These are phyloP conservation scores for Ustilago trichophora DNA, from an alignment of 1,284 basidiomycete genomes.

Conservation along the genomic window DNA sequence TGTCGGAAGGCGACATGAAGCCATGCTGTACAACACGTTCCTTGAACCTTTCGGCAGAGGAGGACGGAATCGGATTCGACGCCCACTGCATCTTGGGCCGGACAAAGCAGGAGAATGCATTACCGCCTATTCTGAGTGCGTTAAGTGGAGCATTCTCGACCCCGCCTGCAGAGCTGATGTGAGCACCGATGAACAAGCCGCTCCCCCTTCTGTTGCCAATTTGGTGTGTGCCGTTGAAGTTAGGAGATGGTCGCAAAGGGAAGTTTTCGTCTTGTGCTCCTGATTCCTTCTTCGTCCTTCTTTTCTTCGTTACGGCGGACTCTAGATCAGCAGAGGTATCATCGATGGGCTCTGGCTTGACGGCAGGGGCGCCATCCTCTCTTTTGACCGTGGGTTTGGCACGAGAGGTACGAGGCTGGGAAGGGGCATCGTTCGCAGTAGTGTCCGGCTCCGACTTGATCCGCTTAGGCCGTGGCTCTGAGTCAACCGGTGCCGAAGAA, in stretches of 20 bases:
- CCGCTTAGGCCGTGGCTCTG: too few relatives aligned
- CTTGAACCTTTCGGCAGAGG: slow-evolving; percentile 68
- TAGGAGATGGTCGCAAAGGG: slow-evolving; percentile 12
- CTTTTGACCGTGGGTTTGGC: too few relatives aligned
- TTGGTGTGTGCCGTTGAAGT: too few relatives aligned
- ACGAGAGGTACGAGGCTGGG: too few relatives aligned
- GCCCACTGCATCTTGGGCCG: slow-evolving; percentile 84
- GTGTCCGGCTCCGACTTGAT: too few relatives aligned
- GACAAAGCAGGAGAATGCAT: slow-evolving; percentile 82
- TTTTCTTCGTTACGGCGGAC: slow-evolving; percentile 4
- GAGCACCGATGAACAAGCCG: slow-evolving; percentile 73
- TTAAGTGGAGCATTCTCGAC: slow-evolving; percentile 78
- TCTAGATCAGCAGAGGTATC: not conserved
- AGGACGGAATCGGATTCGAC: slow-evolving; percentile 72
- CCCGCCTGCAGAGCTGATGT: slow-evolving; percentile 82
- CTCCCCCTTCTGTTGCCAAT: slow-evolving; percentile 13
- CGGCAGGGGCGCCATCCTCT: not conserved
- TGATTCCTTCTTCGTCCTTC: slow-evolving; percentile 19
- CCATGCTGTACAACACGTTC: slow-evolving; percentile 10
- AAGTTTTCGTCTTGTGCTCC: slow-evolving; percentile 15
- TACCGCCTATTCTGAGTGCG: slow-evolving; percentile 74
- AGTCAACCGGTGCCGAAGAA: too few relatives aligned
- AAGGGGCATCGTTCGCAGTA: too few relatives aligned
- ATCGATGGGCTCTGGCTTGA: not conserved
- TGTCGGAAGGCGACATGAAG: slow-evolving; percentile 10